A percentile compares a stretch with the other conserved stretches of the same genome.
These are phyloP conservation scores for Ceratobasidium sp. DNA, from an alignment of 1,284 basidiomycete species.

Conservation along the genomic window DNA sequence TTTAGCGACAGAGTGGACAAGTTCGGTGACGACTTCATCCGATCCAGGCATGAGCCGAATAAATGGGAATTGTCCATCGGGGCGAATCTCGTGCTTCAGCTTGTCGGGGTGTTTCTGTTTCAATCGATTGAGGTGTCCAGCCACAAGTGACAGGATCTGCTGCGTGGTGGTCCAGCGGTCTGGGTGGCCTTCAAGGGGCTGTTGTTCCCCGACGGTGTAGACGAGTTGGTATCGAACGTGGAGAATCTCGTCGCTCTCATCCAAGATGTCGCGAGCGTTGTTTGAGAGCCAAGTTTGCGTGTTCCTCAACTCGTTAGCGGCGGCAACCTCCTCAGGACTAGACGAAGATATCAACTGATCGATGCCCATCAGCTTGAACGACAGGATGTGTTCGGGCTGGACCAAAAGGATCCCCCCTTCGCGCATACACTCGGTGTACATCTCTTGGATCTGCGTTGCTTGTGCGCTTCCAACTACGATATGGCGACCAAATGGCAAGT, in stretches of 20 bases:
- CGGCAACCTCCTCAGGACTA: conserved; percentile 8
- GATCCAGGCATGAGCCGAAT: conserved; percentile 54
- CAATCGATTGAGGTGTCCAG: conserved; percentile 46
- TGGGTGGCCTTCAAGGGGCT: conserved; percentile 59
- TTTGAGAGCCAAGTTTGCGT: conserved; percentile 57
- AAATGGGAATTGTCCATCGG: conserved; percentile 53
- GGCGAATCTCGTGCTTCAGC: conserved; percentile 45
- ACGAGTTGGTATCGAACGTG: conserved; percentile 63
- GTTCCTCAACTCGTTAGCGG: conserved; percentile 46
- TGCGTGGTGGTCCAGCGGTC: conserved; percentile 62
- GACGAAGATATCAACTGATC: conserved; percentile 52
- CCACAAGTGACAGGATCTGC: conserved; percentile 55
- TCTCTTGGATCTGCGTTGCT: conserved; percentile 49
- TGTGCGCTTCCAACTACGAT: conserved; percentile 50
- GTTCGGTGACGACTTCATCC: conserved; percentile 48
- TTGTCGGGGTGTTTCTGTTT: conserved; percentile 46
- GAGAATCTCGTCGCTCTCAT: conserved; percentile 67
- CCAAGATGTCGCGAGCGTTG: conserved; percentile 60
- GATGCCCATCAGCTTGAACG: conserved; percentile 61
- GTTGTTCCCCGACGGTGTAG: conserved; percentile 58
- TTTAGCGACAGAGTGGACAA: conserved; percentile 51
- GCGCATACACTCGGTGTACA: conserved; percentile 58
- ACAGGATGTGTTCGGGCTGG: conserved; percentile 67
- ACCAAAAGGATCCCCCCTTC: conserved; percentile 60
- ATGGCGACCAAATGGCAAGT: conserved; percentile 62